Percentiles rank a stretch among this genome's conserved stretches.
Evolutionary conservation across 2,329 filamentous ascomycete species (phyloP).

Genomic region (Diaporthe caulivora): DNA sequence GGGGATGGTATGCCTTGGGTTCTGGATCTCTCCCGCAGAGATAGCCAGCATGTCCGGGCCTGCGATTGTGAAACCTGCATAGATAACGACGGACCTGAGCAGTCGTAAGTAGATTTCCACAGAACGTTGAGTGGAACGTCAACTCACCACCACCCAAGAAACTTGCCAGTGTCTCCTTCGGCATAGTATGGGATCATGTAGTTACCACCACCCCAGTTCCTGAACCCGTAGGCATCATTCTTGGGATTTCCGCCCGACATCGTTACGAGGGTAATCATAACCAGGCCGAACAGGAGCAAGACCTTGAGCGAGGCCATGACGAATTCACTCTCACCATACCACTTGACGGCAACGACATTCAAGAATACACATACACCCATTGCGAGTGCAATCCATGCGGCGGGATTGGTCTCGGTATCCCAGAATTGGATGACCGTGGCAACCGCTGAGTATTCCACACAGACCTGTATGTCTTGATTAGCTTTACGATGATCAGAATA

Average conservation of each 20-base stretch:
- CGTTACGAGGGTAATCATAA: constrained; percentile 29
- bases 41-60: constrained; percentile 41
- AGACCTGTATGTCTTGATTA: neutral
- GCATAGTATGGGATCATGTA: constrained; percentile 52
- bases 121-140: too few relatives aligned
- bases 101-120: neutral
- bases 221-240: constrained; percentile 52
- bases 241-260: constrained; percentile 34
- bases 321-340: constrained; percentile 37
- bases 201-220: constrained; percentile 53
- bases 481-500: neutral
- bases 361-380: constrained; percentile 41
- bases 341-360: constrained; percentile 39
- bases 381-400: constrained; percentile 41
- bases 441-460: constrained; percentile 35
- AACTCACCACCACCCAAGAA: constrained; percentile 21
- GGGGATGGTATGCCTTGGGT: constrained; percentile 41
- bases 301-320: constrained; percentile 36
- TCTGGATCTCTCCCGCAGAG: constrained; percentile 40
- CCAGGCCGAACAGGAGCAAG: constrained; percentile 33
- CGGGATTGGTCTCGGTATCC: constrained; percentile 39
- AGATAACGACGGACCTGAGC: constrained; percentile 35
- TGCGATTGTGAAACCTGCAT: constrained; percentile 35
- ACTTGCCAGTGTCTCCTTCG: constrained; percentile 9
- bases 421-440: constrained; percentile 44